Evolutionary conservation across 202 grass and related monocot genomes (phyloP).

Genomic region (Bolboschoenoplectus hybrid): DNA sequence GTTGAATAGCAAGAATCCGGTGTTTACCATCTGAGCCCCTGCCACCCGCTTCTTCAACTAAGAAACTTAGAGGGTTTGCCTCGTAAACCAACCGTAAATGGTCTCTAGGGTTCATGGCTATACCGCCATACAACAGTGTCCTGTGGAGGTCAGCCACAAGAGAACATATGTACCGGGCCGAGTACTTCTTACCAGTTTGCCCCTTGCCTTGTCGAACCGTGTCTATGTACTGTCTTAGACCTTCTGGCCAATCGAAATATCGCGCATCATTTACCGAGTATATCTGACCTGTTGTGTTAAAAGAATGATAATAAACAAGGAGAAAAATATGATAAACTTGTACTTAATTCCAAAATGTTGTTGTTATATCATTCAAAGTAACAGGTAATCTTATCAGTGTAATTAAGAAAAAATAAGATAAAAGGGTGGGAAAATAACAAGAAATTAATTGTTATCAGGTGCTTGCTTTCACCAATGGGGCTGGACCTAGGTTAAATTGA

Average conservation of each 20-base stretch:
- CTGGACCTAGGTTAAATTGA: neutral
- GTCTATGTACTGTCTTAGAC: conserved; percentile 86
- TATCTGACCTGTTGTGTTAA: conserved; percentile 72
- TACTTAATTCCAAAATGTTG: neutral
- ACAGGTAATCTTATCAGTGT: too few species aligned
- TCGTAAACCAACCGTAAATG: conserved; percentile 88
- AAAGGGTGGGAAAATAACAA: neutral
- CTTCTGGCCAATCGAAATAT: conserved; percentile 94
- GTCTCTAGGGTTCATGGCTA: conserved; percentile 95
- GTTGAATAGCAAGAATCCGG: conserved; percentile 82
- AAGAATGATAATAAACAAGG: neutral
- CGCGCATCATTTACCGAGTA: conserved; percentile 92
- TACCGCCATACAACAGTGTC: conserved; percentile 80
- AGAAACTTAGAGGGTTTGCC: conserved; percentile 90
- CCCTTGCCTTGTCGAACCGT: conserved; percentile 89
- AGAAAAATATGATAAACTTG: neutral
- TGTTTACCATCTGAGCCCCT: conserved; percentile 83
- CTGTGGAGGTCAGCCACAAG: conserved; percentile 89
- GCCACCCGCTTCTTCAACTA: conserved; percentile 82
- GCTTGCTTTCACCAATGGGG: neutral
- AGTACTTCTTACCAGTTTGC: conserved; percentile 90
- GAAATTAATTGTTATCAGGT: neutral
- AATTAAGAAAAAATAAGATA: neutral
- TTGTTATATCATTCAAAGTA: neutral
- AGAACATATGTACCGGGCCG: conserved; percentile 85